Conservation (phyloP, 345 rosid species). For the Acer campestre region DNA sequence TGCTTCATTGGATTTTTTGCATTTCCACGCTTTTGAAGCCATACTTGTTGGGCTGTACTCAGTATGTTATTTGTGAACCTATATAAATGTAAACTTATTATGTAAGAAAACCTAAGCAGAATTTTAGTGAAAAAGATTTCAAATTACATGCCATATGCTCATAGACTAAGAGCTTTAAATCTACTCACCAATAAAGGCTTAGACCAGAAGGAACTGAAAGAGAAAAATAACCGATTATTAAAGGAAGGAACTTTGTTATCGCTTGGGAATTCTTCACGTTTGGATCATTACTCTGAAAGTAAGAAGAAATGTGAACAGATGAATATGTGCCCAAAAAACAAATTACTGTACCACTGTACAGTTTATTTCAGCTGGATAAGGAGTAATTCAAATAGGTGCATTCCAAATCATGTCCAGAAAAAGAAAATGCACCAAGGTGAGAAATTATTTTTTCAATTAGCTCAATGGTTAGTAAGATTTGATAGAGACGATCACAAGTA, state of each 20-base stretch:
- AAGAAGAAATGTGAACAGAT: constrained; percentile 5
- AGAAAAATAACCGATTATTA: constrained; percentile 92
- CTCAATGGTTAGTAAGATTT: neutral
- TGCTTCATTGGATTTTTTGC: constrained; percentile 57
- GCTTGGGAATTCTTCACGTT: constrained; percentile 89
- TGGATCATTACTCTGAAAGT: constrained; percentile 74
- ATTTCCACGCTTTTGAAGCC: constrained; percentile 93
- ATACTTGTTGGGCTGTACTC: constrained; percentile 87
- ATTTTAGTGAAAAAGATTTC: neutral
- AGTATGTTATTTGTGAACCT: constrained; percentile 94
- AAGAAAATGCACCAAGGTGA: neutral
- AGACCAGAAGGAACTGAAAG: constrained; percentile 99
- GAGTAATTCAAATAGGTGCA: neutral
- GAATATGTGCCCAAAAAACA: neutral
- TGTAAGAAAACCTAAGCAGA: constrained; percentile 12
- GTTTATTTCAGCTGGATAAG: neutral
- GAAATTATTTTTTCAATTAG: neutral
- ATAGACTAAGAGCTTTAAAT: constrained; percentile 1
- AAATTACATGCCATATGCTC: neutral
- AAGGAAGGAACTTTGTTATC: constrained; percentile 75
- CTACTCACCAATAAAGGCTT: constrained; percentile 92
- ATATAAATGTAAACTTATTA: constrained; percentile 23
- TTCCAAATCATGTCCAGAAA: neutral
- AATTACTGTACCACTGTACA: neutral
- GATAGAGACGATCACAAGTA: neutral